These are phyloP conservation scores for Staphylotrichum tortipilum DNA, from an alignment of 495 filamentous ascomycete species.

Conservation along the genomic window DNA sequence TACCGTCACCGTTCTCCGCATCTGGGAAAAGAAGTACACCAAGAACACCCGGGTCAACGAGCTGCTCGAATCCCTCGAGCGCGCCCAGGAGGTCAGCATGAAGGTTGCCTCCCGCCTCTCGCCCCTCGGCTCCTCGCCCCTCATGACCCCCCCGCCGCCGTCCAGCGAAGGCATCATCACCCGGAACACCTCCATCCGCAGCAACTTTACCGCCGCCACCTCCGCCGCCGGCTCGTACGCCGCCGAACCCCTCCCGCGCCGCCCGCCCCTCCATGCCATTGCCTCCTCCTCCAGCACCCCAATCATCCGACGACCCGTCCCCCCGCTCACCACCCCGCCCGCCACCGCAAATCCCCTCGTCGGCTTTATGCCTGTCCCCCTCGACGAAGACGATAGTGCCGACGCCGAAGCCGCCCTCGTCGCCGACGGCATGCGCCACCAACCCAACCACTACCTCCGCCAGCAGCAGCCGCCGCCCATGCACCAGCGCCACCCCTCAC, in stretches of 20 bases:
- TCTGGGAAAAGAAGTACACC: slow-evolving; percentile 24
- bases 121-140: neutral
- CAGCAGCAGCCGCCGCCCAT: neutral
- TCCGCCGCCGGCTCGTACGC: slow-evolving; percentile 2
- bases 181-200: slow-evolving; percentile 25
- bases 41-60: slow-evolving; percentile 16
- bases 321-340: neutral
- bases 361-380: slow-evolving; percentile 10
- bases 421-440: slow-evolving; percentile 18
- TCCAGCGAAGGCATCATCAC: slow-evolving; percentile 29
- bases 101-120: slow-evolving; percentile 12
- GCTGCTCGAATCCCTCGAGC: slow-evolving; percentile 17
- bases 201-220: slow-evolving; percentile 18
- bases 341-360: neutral
- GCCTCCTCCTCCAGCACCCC: neutral
- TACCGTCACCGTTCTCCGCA: slow-evolving; percentile 21
- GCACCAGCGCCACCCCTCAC: slow-evolving; percentile 4
- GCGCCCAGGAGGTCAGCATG: slow-evolving; percentile 20
- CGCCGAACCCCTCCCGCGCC: slow-evolving; percentile 2
- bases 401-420: slow-evolving; percentile 18
- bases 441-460: neutral
- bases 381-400: slow-evolving; percentile 16
- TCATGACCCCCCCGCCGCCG: slow-evolving; percentile 1
- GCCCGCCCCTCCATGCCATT: too few species aligned
- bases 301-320: slow-evolving; percentile 7